A percentile compares a stretch with the other conserved stretches of the same genome.
These are phyloP conservation scores for Saposhnikovia divaricata DNA, from an alignment of 129 eudicot genomes.

Conservation along the genomic window DNA sequence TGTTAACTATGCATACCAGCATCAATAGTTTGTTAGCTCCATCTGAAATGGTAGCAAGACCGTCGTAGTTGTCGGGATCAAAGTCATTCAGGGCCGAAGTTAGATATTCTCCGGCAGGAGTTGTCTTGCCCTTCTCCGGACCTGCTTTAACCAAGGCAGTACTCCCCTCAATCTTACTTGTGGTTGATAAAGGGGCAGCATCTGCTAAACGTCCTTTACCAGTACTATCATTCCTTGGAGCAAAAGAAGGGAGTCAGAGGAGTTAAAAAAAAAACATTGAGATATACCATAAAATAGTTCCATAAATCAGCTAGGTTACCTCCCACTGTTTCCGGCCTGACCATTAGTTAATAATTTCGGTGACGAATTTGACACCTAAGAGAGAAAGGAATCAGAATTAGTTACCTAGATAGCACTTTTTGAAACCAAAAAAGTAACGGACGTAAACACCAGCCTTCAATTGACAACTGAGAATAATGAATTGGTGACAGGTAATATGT, in stretches of 20 bases:
- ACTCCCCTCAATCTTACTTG: slow-evolving; percentile 55
- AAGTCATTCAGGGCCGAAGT: slow-evolving; percentile 92
- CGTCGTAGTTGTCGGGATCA: slow-evolving; percentile 84
- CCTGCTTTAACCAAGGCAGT: slow-evolving; percentile 71
- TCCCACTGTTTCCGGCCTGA: slow-evolving; percentile 49
- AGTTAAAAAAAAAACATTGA: slow-evolving; percentile 9
- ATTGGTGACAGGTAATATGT: background rate
- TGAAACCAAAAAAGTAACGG: background rate
- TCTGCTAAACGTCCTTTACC: slow-evolving; percentile 43
- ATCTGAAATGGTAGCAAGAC: slow-evolving; percentile 96
- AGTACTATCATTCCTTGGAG: slow-evolving; percentile 33
- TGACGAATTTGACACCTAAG: slow-evolving; percentile 56
- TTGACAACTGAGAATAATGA: background rate
- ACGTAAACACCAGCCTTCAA: background rate
- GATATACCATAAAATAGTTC: background rate
- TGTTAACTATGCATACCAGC: slow-evolving; percentile 49
- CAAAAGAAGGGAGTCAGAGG: background rate
- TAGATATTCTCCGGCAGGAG: slow-evolving; percentile 98
- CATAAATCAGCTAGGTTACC: slow-evolving; percentile 32
- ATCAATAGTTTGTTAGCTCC: slow-evolving; percentile 96
- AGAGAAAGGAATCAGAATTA: slow-evolving; percentile 19
- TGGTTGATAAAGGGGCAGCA: slow-evolving; percentile 31
- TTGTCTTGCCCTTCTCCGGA: slow-evolving; percentile 61
- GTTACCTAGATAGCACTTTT: slow-evolving; percentile 10
- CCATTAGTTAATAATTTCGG: slow-evolving; percentile 33